Percentiles rank a stretch among this genome's conserved stretches.
These are phyloP conservation scores for Scutellaria baicalensis DNA, from an alignment of 257 asterid genomes.

Conservation along the genomic window DNA sequence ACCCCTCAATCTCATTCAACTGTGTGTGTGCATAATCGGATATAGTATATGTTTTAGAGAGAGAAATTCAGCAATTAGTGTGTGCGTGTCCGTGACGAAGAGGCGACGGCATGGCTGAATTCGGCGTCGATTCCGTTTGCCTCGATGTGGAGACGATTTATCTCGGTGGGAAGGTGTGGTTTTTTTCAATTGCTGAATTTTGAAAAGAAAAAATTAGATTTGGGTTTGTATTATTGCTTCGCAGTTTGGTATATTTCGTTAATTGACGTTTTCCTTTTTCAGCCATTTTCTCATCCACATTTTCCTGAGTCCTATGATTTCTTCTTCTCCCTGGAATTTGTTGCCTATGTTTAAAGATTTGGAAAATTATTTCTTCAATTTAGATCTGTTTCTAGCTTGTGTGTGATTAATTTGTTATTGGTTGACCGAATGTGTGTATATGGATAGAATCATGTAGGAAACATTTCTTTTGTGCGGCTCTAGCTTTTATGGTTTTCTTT, in stretches of 20 bases:
- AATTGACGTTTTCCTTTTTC: neutral
- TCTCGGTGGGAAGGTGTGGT: slow-evolving; percentile 39
- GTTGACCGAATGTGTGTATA: neutral
- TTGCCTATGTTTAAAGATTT: slow-evolving; percentile 2
- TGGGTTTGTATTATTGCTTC: too few relatives aligned
- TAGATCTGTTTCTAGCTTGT: slow-evolving; percentile 7
- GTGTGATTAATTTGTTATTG: neutral
- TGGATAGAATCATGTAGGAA: neutral
- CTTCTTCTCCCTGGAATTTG: neutral
- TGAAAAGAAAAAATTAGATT: neutral
- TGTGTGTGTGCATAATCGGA: slow-evolving; percentile 11
- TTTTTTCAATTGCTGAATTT: neutral
- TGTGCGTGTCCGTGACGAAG: slow-evolving; percentile 12
- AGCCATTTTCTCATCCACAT: neutral
- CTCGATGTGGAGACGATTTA: slow-evolving; percentile 47
- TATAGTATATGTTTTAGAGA: slow-evolving; percentile 5
- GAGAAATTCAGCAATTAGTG: slow-evolving; percentile 7
- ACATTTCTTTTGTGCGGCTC: neutral
- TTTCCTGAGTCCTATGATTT: neutral
- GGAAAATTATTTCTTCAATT: neutral
- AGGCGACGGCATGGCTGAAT: slow-evolving; percentile 38
- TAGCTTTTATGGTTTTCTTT: neutral
- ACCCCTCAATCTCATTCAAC: slow-evolving; percentile 7
- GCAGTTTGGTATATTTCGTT: neutral
- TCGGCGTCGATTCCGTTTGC: slow-evolving; percentile 36